Base-by-base conservation (phyloP, 139 green algal species). In the Asterochloris sp. region DNA sequence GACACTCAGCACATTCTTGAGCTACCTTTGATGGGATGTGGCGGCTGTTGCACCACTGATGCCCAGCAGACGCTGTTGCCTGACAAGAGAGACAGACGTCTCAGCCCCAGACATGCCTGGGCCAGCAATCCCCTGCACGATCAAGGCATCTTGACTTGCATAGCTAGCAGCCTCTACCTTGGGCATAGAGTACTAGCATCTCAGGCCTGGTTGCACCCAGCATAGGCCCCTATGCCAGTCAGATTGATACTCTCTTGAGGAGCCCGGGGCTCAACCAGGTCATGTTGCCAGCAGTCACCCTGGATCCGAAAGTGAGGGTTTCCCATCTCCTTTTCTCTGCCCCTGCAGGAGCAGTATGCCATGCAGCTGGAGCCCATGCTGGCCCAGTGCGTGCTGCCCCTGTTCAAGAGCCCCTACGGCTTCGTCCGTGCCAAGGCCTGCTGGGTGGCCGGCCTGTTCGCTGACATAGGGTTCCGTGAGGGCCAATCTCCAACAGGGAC, bases 361-460 rank as follows among this genome's bases (percentile, higher is more conserved):
- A 71, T 88, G 19, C 85, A 95, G 87, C 85, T 99, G 78, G 94
- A 97, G 81, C 75, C 85, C 47, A 95, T 99, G 90, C 87, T 99
- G 78, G 69, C 90, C 69, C 84, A 89, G 83, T 89, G 93, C 77
- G 90, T 98, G 77, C 60, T 94, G 80, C 94, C 94, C n/a, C 87
- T 89, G 64, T 96, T 98, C 73, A 54, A 82, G 62, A 91, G 83
- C 0, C 85, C 85, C 0, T 84, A 88, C 73, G 89, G 82, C 26
- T 93, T 98, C 90, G 89, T 99, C 78, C 87, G 97, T 13, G 90
- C 93, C 79, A 98, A 98, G 89, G 96, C 95, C 8, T 93, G 86
- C 81, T 99, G 96, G 97, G 82, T 98, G 71, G 86, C 90, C 0
- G 93, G 92, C 24, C 81, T 90, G 80, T 99, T 93, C 81, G 91